Conservation (phyloP, 345 rosid genomes). For the Rubroshorea leprosula region DNA sequence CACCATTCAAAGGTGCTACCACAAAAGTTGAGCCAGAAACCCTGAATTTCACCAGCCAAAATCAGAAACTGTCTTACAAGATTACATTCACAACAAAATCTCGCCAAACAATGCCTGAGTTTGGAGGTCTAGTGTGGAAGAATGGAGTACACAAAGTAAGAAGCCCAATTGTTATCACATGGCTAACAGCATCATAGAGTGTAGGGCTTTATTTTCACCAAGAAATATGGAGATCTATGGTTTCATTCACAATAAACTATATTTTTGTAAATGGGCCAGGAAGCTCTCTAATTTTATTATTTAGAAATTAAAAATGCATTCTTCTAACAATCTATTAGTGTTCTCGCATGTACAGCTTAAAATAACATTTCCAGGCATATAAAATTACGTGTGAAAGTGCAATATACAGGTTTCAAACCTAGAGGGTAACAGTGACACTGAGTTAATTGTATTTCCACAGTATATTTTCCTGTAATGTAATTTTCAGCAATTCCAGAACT, state of each 20-base stretch:
- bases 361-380: too few relatives aligned
- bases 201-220: background rate
- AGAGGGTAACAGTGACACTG: background rate
- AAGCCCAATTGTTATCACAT: slow-evolving; percentile 67
- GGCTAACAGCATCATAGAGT: slow-evolving; percentile 48
- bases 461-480: too few relatives aligned
- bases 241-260: slow-evolving; percentile 28
- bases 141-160: slow-evolving; percentile 76
- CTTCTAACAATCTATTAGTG: too few relatives aligned
- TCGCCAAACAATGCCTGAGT: slow-evolving; percentile 53
- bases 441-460: too few relatives aligned
- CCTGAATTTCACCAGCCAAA: slow-evolving; percentile 54
- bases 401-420: background rate
- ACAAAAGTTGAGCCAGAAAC: slow-evolving; percentile 46
- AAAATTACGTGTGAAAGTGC: too few relatives aligned
- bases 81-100: slow-evolving; percentile 47
- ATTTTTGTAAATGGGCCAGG: slow-evolving; percentile 27
- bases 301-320: slow-evolving; percentile 6
- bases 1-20: slow-evolving; percentile 60
- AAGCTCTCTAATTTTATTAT: slow-evolving; percentile 18
- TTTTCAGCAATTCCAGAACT: too few relatives aligned
- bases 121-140: slow-evolving; percentile 79
- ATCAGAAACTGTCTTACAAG: slow-evolving; percentile 70
- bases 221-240: background rate
- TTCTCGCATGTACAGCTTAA: background rate